Conservation (phyloP, 305 asterid species). For the Fraxinus sp. region DNA sequence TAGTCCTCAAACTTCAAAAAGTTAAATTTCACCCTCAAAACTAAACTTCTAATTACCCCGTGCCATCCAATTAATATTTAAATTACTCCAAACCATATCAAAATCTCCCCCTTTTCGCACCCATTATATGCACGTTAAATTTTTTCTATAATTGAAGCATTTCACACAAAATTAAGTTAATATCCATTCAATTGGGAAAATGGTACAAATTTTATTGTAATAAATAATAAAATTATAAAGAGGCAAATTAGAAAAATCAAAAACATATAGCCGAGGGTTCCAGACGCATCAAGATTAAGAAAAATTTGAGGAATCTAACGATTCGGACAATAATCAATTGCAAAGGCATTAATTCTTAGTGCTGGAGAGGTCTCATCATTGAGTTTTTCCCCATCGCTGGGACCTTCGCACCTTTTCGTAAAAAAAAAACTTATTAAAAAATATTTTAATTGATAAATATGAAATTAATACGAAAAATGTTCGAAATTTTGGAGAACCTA, state of each 20-base stretch:
- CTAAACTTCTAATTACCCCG: too few species aligned
- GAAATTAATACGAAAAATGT: conserved; percentile 2
- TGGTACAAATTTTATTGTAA: background rate
- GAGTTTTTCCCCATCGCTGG: conserved; percentile 50
- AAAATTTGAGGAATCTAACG: conserved; percentile 22
- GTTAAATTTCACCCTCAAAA: too few species aligned
- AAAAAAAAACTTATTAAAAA: background rate
- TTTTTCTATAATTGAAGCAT: too few species aligned
- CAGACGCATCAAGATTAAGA: conserved; percentile 28
- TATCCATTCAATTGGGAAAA: background rate
- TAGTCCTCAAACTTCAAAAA: background rate
- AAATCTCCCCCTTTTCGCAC: too few species aligned
- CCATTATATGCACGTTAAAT: too few species aligned
- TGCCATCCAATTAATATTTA: too few species aligned
- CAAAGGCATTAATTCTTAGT: conserved; percentile 30
- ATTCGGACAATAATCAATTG: conserved; percentile 25
- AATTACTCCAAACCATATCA: too few species aligned
- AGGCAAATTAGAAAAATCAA: background rate
- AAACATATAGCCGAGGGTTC: conserved; percentile 43
- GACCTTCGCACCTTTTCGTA: conserved; percentile 39
- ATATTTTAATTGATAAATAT: background rate
- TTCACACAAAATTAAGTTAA: too few species aligned
- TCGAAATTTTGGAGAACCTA: conserved; percentile 38
- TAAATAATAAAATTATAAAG: background rate
- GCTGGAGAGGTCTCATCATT: conserved; percentile 46